Percentiles rank a stretch among this genome's conserved stretches.
Conservation (phyloP, 805 yeast genomes). For the Myxozyma mucilagina region DNA sequence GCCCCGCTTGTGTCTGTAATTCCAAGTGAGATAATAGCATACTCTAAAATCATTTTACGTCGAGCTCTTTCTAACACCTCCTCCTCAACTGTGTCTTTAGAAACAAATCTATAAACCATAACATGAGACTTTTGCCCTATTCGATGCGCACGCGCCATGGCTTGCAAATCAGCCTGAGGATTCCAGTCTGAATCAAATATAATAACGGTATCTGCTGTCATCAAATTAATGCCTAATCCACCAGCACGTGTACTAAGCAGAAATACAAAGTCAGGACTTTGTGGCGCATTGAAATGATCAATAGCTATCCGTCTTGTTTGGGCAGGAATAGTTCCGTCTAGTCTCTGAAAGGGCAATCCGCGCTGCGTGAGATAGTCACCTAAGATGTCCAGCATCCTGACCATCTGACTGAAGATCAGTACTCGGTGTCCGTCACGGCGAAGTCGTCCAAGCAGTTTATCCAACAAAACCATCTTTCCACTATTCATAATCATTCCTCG, state of each 20-base stretch:
- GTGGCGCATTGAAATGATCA: constrained; percentile 95
- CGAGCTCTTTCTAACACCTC: constrained; percentile 95
- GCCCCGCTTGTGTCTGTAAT: constrained; percentile 70
- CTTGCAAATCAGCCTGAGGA: constrained; percentile 98
- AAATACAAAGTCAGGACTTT: constrained; percentile 86
- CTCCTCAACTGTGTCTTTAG: constrained; percentile 97
- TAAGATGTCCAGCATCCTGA: constrained; percentile 87
- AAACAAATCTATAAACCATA: constrained; percentile 94
- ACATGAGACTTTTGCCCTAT: constrained; percentile 99
- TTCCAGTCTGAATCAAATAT: constrained; percentile 99
- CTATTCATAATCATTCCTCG: constrained; percentile 96
- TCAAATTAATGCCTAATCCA: constrained; percentile 94
- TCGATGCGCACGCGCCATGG: constrained; percentile 99
- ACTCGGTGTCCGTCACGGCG: constrained; percentile 95
- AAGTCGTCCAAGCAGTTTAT: constrained; percentile 79
- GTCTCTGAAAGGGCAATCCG: constrained; percentile 84
- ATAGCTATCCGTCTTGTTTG: constrained; percentile 90
- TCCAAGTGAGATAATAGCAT: constrained; percentile 95
- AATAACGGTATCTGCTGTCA: constrained; percentile 99
- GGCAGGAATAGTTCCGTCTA: constrained; percentile 96
- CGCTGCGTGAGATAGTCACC: constrained; percentile 90
- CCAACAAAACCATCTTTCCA: constrained; percentile 96
- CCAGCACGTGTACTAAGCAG: constrained; percentile 95
- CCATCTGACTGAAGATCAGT: constrained; percentile 95
- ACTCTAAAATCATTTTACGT: constrained; percentile 96